These are phyloP conservation scores for Diplodia intermedia DNA, from an alignment of 2,329 filamentous ascomycete species.

Conservation along the genomic window DNA sequence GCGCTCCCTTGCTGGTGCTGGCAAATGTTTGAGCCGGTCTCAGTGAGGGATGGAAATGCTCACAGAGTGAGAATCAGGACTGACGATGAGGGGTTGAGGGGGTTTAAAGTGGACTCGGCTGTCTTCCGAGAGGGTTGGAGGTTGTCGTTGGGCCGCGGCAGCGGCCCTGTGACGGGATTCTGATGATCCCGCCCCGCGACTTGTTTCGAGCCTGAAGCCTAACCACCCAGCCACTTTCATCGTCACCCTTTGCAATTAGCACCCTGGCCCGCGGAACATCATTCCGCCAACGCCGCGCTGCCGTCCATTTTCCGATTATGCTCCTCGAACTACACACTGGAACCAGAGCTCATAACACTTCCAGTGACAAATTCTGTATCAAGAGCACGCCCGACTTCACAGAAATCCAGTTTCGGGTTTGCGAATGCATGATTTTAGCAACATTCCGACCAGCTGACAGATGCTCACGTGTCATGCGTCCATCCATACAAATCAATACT, in stretches of 20 bases:
- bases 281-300: background rate
- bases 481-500: conserved; percentile 15
- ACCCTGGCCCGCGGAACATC: conserved; percentile 8
- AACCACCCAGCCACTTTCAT: conserved; percentile 24
- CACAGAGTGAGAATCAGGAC: conserved; percentile 1
- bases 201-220: conserved; percentile 22
- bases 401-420: no score
- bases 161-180: conserved; percentile 12
- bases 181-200: conserved; percentile 24
- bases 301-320: background rate
- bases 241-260: background rate
- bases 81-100: conserved; percentile 9
- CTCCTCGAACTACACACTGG: background rate
- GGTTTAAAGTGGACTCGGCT: conserved; percentile 11
- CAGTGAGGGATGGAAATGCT: conserved; percentile 1
- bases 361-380: background rate
- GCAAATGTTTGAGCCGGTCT: background rate
- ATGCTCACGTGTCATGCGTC: background rate
- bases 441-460: background rate
- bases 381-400: no score
- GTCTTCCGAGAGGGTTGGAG: conserved; percentile 27
- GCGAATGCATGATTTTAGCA: background rate
- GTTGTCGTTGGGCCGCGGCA: conserved; percentile 29
- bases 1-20: conserved; percentile 8
- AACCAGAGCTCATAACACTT: background rate